phyloP scores from a whole-genome alignment of 2,329 filamentous ascomycete species.

The Fusarium cicatricum region DNA sequence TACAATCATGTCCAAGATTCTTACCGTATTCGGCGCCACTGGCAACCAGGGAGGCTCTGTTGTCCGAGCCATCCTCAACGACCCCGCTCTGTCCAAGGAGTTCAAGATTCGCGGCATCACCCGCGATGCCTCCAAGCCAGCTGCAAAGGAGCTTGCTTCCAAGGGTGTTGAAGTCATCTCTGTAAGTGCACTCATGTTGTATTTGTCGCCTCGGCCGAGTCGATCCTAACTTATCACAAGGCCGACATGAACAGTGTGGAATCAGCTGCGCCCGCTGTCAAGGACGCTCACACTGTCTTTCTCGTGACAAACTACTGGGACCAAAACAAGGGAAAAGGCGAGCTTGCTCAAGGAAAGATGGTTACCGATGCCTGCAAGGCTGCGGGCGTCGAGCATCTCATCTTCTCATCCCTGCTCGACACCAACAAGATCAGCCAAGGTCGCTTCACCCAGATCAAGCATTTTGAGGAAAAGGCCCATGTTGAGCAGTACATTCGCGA shows the following conservation, averaged over 20 bases:
- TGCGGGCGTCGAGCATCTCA: conserved; percentile 54
- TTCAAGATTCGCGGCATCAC: conserved; percentile 58
- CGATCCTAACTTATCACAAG: conserved; percentile 34
- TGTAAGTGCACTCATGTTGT: conserved; percentile 30
- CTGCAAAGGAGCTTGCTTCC: conserved; percentile 49
- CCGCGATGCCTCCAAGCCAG: conserved; percentile 52
- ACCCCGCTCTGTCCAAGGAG: conserved; percentile 53
- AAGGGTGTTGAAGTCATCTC: conserved; percentile 55
- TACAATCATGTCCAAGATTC: conserved; percentile 48
- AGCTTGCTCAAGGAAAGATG: conserved; percentile 54
- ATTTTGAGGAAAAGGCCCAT: conserved; percentile 66
- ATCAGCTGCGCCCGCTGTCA: conserved; percentile 49
- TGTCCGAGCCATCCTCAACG: conserved; percentile 53
- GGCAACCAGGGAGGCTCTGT: conserved; percentile 60
- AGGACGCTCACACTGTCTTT: conserved; percentile 55
- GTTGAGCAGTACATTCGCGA: conserved; percentile 64
- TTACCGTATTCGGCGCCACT: conserved; percentile 58
- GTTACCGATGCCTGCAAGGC: conserved; percentile 56
- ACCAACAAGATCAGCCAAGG: conserved; percentile 50
- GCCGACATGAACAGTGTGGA: conserved; percentile 52
- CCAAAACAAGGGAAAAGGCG: conserved; percentile 44
- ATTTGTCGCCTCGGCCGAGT: neutral
- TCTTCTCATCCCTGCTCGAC: conserved; percentile 57
- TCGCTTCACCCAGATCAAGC: conserved; percentile 49
- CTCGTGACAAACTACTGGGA: conserved; percentile 53